Conservation (phyloP, 164 flowering plant species). For the Magnolia sinica region DNA sequence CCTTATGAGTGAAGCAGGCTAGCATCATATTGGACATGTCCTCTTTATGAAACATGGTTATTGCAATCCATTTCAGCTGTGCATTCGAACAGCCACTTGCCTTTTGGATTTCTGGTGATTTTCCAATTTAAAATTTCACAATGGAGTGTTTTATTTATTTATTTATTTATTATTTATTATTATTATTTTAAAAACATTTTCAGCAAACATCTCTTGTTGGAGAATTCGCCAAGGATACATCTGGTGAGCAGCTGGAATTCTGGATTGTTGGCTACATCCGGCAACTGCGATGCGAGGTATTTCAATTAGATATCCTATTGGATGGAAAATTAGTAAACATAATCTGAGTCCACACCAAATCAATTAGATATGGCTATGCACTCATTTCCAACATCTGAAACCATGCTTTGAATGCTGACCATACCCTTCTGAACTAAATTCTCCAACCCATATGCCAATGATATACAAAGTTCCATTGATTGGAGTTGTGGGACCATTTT, state of each 20-base stretch:
- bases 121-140: neutral
- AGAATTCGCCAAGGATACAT: constrained; percentile 10
- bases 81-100: neutral
- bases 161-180: too few species aligned
- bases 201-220: constrained; percentile 38
- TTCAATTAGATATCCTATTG: neutral
- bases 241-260: constrained; percentile 32
- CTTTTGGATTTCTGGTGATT: neutral
- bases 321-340: neutral
- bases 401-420: too few species aligned
- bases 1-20: neutral
- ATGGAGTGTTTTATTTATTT: neutral
- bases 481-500: neutral
- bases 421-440: too few species aligned
- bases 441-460: too few species aligned
- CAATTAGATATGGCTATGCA: neutral
- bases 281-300: constrained; percentile 34
- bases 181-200: too few species aligned
- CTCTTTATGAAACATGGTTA: too few species aligned
- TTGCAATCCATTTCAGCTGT: neutral
- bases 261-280: constrained; percentile 51
- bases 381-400: neutral
- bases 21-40: neutral
- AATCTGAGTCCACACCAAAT: neutral
- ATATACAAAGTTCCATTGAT: too few species aligned